Evolutionary conservation across 352 stramenopile species (phyloP), one percentile per base, ranked within the genome.

Genomic region (Phytopythium aichiense): DNA sequence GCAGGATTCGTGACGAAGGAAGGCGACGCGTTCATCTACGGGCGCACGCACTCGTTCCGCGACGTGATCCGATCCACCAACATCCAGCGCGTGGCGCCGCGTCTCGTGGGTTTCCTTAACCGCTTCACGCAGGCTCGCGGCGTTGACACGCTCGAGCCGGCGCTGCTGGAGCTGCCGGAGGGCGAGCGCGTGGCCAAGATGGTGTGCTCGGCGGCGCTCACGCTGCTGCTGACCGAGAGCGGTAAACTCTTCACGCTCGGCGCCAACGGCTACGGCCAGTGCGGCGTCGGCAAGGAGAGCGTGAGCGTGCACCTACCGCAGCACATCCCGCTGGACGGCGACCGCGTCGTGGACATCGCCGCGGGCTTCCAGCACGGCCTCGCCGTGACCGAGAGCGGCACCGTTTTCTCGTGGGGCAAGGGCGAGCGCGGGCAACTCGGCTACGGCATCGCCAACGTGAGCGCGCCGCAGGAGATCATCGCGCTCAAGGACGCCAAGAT

Each of bases 1-100:
- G 71, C 75, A 28, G 86, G 86, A 43, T 91, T 95, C 57, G 43
- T 93, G 33, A 89, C 85, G 42, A 61, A 77, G 16, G 68, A 87
- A 11, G 86, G 84, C 48, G 69, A 87, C 31, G 86, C 81, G 35
- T 93, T 81, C 56, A 72, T 89, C 48, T 95, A 80, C 58, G 86
- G 86, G 35, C 86, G 84, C 49, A 89, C 86, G 37, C 81, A 92
- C 62, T 92, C 85, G 57, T 95, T 95, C 60, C 79, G 81, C 33
- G 85, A 93, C 52, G 86, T 95, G 40, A 91, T 95, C 60, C 80
- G 86, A 9, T 73, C 82, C 23, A 95, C 84, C 51, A 93, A 93
- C 67, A 92, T 95, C 68, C 78, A 92, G 60, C 86, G 86, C 30
- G 66, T 93, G 38, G 72, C 84, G 50, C 86, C 86, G 57, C 84